These are phyloP conservation scores for Basipetospora chlamydospora DNA, from an alignment of 2,329 filamentous ascomycete species.

Conservation along the genomic window DNA sequence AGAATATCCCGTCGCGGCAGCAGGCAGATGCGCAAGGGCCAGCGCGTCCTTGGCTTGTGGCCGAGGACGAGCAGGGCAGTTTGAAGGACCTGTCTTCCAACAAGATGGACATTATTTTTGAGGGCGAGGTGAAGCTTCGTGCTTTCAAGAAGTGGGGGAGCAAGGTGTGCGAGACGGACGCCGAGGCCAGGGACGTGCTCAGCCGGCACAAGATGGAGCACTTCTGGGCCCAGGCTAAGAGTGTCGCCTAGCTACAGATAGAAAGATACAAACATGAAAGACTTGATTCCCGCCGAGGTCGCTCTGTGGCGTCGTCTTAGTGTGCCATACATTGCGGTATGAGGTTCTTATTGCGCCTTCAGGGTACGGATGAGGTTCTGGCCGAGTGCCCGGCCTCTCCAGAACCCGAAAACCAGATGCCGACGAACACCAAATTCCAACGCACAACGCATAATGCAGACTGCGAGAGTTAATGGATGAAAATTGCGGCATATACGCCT, in stretches of 20 bases:
- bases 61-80: conserved; percentile 62
- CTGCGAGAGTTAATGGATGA: too few species aligned
- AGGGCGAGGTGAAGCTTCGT: conserved; percentile 71
- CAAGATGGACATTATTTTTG: conserved; percentile 72
- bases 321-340: too few species aligned
- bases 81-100: conserved; percentile 74
- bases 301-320: too few species aligned
- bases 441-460: too few species aligned
- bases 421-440: too few species aligned
- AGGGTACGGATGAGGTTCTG: too few species aligned
- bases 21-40: conserved; percentile 46
- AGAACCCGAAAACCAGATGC: too few species aligned
- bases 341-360: too few species aligned
- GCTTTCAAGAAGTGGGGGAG: conserved; percentile 80
- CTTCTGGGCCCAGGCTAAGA: conserved; percentile 48
- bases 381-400: too few species aligned
- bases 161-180: conserved; percentile 84
- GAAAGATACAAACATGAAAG: neutral
- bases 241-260: neutral
- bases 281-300: neutral
- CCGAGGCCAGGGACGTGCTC: conserved; percentile 70
- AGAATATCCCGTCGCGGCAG: conserved; percentile 59
- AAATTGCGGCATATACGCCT: too few species aligned
- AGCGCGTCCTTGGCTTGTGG: conserved; percentile 61
- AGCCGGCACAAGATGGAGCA: conserved; percentile 79